A percentile compares a stretch with the other conserved stretches of the same genome.
Evolutionary conservation across 768 basidiomycete genomes (phyloP).

Genomic region (Leccinum ochraceum): DNA sequence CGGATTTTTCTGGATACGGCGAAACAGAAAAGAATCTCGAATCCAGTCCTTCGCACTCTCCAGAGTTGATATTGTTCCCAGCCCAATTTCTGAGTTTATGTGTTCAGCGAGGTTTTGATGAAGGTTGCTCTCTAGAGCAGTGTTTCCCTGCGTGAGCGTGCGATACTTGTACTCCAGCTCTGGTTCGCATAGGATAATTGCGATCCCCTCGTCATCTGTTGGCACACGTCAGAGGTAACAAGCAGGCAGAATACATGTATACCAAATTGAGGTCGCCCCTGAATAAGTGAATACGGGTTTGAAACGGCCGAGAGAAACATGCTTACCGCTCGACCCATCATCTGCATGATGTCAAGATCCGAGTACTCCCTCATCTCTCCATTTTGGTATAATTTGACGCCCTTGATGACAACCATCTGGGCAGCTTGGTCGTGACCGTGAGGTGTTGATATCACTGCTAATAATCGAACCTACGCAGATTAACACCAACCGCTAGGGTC

Average conservation of each 20-base stretch:
- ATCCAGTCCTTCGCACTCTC: slow-evolving; percentile 82
- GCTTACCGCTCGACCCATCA: slow-evolving; percentile 90
- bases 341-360: slow-evolving; percentile 92
- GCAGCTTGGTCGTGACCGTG: slow-evolving; percentile 56
- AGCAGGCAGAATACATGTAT: slow-evolving; percentile 9
- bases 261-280: slow-evolving; percentile 95
- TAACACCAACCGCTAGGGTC: slow-evolving; percentile 96
- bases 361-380: slow-evolving; percentile 76
- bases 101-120: slow-evolving; percentile 87
- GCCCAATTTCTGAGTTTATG: slow-evolving; percentile 89
- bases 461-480: slow-evolving; percentile 65
- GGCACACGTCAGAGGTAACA: slow-evolving; percentile 1
- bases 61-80: slow-evolving; percentile 76
- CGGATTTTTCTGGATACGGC: slow-evolving; percentile 85
- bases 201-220: slow-evolving; percentile 79
- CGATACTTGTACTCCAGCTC: slow-evolving; percentile 73
- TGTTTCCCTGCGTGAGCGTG: slow-evolving; percentile 66
- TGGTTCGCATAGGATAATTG: slow-evolving; percentile 79
- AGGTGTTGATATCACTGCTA: background rate
- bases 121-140: slow-evolving; percentile 81
- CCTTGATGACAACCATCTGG: slow-evolving; percentile 91
- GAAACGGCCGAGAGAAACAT: background rate
- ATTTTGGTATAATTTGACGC: slow-evolving; percentile 79
- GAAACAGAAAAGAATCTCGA: slow-evolving; percentile 80
- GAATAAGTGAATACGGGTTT: slow-evolving; percentile 4